A percentile compares a stretch with the other conserved stretches of the same genome.
These are phyloP conservation scores for Tremella yokohamensis DNA, from an alignment of 768 basidiomycete species.

Conservation along the genomic window DNA sequence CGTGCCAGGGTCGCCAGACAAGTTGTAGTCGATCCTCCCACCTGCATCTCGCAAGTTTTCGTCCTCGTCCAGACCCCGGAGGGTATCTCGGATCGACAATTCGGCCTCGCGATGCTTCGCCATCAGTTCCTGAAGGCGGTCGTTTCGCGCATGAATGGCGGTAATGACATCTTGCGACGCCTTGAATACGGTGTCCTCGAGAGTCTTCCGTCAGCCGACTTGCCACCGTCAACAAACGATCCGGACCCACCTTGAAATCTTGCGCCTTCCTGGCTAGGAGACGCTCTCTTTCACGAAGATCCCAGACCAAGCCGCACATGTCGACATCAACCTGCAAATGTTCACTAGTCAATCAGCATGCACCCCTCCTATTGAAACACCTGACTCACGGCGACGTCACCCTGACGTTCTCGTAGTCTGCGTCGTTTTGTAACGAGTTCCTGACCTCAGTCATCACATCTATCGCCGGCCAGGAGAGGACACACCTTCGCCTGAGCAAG, in stretches of 20 bases:
- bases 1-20: constrained; percentile 28
- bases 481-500: constrained; percentile 21
- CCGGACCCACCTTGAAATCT: constrained; percentile 26
- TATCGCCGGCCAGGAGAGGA: background rate
- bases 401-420: constrained; percentile 23
- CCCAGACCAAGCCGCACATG: constrained; percentile 28
- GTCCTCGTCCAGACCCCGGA: constrained; percentile 31
- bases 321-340: constrained; percentile 40
- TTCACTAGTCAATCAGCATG: constrained; percentile 23
- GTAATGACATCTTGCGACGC: constrained; percentile 20
- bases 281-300: constrained; percentile 28
- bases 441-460: constrained; percentile 10
- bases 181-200: constrained; percentile 29
- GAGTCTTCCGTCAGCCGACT: constrained; percentile 12
- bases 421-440: constrained; percentile 29
- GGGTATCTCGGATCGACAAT: constrained; percentile 11
- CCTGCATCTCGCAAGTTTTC: constrained; percentile 15
- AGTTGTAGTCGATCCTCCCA: constrained; percentile 30
- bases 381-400: constrained; percentile 27
- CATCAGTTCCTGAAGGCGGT: constrained; percentile 5
- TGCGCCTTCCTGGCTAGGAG: constrained; percentile 24
- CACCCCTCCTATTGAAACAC: background rate
- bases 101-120: constrained; percentile 11
- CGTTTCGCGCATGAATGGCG: constrained; percentile 9
- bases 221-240: background rate